phyloP scores from a whole-genome alignment of 108 stramenopile genomes.

The Aureococcus anophagefferens region DNA sequence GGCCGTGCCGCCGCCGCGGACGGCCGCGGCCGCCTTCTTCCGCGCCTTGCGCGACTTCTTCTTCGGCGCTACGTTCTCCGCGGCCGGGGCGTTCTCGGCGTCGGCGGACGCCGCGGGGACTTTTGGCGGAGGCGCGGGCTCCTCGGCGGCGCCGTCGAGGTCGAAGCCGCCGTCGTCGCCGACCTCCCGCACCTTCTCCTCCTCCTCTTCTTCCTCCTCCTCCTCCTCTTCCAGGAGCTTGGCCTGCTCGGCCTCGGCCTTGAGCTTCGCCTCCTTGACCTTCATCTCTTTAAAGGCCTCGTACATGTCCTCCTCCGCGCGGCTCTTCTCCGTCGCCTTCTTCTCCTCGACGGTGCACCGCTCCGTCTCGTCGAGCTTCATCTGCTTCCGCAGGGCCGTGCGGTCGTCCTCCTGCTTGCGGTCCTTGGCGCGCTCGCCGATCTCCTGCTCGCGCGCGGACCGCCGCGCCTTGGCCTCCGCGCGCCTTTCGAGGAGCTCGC shows the following conservation, averaged over 20 bases:
- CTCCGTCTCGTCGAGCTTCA: constrained; percentile 40
- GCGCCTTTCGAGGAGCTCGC: constrained; percentile 19
- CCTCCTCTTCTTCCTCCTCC: constrained; percentile 1
- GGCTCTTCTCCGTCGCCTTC: constrained; percentile 35
- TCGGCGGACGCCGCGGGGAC: no score
- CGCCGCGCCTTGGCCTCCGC: constrained; percentile 19
- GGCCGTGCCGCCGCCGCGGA: no score
- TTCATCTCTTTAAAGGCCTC: constrained; percentile 31
- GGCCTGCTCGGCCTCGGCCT: background rate
- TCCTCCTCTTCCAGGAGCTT: background rate
- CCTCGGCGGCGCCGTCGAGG: background rate
- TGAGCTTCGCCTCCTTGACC: background rate
- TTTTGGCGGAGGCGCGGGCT: background rate
- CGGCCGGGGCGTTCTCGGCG: constrained; percentile 9
- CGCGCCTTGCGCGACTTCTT: background rate
- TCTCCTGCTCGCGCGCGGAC: constrained; percentile 8
- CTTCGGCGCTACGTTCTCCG: background rate
- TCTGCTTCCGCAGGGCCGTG: constrained; percentile 33
- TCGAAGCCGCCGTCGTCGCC: background rate
- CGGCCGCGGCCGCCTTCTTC: background rate
- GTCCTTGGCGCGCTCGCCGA: constrained; percentile 19
- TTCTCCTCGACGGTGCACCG: constrained; percentile 29
- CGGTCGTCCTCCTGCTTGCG: constrained; percentile 34
- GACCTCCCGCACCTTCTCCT: background rate
- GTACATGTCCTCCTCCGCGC: constrained; percentile 44